Evolutionary conservation across 1,284 basidiomycete genomes (phyloP), one percentile per base, ranked within the genome.

Genomic region (Trichosporon inkin): DNA sequence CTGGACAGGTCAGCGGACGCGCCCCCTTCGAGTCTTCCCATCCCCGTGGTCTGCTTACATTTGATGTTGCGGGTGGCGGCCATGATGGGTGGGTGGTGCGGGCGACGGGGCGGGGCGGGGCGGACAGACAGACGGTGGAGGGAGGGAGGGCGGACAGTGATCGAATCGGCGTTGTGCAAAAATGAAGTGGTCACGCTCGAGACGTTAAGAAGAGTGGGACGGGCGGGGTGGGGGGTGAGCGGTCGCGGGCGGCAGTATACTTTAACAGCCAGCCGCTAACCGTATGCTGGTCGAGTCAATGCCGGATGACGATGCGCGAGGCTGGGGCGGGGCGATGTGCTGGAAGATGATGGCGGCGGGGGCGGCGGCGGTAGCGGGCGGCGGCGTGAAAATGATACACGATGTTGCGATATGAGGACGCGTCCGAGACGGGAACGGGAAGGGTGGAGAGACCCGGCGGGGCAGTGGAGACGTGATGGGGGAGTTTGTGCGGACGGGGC

Each of bases 51-150:
- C 16, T 16, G 20, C 55, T 41, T 44, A 71, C 70, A 71, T 64
- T 71, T 71, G 65, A 71, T 71, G 56, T 64, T 71, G 24, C 68
- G 56, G 28, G 67, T 68, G 39, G 57, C 57, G 24, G 68, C 63
- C 51, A 37, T 52, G 51, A 28, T 41, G 38, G 28, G 32, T 24
- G 57, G 52, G 32, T 24, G 57, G 52, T 2, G 51, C 34, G 57
- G 39, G 14, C 22, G 28, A 32, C n/a, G n/a, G 11, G 49, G 16
- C 28, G 34, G 49, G 28, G 6, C 14, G 14, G 13, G 54, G 32
- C 20, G 39, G 32, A 32, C 24, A 39, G n/a, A 20, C 19, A 24
- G 53, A 38, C 20, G 19, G 38, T 13, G 36, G 39, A 44, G 40
- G 28, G n/a, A 22, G 24, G 36, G 39, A 44, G 40, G 28, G n/a